Evolutionary conservation across 2,329 filamentous ascomycete genomes (phyloP).

Genomic region (Cladophialophora immunda): DNA sequence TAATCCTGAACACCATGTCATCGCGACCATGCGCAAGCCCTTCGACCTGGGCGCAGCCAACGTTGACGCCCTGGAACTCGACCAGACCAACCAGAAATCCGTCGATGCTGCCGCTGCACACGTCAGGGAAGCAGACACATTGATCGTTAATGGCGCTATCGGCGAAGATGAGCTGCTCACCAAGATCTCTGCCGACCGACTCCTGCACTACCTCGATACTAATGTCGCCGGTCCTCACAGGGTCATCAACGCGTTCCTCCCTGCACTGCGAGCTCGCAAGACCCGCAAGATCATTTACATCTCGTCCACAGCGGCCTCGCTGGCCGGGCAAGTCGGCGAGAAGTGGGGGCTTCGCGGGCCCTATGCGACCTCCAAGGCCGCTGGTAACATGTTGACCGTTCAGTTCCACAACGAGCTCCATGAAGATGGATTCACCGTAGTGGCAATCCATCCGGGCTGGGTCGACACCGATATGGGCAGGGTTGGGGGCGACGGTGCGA

Average conservation of each 20-base stretch:
- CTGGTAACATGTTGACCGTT: slow-evolving; percentile 28
- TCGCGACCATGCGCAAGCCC: slow-evolving; percentile 28
- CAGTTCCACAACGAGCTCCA: slow-evolving; percentile 29
- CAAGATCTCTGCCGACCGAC: slow-evolving; percentile 12
- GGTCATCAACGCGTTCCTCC: slow-evolving; percentile 22
- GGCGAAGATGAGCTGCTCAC: slow-evolving; percentile 28
- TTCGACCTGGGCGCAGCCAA: slow-evolving; percentile 14
- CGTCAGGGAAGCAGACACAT: slow-evolving; percentile 21
- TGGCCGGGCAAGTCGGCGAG: slow-evolving; percentile 20
- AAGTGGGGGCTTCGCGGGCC: slow-evolving; percentile 20
- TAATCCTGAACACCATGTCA: slow-evolving; percentile 16
- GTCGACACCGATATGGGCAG: slow-evolving; percentile 28
- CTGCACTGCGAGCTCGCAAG: slow-evolving; percentile 15
- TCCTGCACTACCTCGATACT: slow-evolving; percentile 77
- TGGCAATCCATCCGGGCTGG: slow-evolving; percentile 25
- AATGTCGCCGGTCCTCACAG: slow-evolving; percentile 63
- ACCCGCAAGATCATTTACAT: slow-evolving; percentile 24
- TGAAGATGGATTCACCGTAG: slow-evolving; percentile 22
- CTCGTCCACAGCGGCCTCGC: slow-evolving; percentile 22
- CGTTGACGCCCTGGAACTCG: slow-evolving; percentile 21
- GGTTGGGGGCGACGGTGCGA: slow-evolving; percentile 16
- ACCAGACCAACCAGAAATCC: slow-evolving; percentile 19
- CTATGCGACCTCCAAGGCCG: slow-evolving; percentile 25
- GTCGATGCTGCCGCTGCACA: slow-evolving; percentile 13
- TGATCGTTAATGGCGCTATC: slow-evolving; percentile 27